Evolutionary conservation across 768 basidiomycete genomes (phyloP).

Genomic region (Cubamyces sp.): DNA sequence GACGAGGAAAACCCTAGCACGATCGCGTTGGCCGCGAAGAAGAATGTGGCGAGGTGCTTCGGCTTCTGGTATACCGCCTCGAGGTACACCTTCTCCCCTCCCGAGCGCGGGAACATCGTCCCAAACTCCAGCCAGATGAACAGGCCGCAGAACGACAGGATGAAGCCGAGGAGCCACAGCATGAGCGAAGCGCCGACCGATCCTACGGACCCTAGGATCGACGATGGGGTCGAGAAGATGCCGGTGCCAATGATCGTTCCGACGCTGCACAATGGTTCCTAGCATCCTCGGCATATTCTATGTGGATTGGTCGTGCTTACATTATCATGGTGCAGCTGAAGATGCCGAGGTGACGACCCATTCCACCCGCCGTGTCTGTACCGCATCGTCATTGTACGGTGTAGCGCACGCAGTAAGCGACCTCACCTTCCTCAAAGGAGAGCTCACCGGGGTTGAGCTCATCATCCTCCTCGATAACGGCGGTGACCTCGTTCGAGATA

Average conservation of each 20-base stretch:
- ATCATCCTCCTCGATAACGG: conserved; percentile 13
- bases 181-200: conserved; percentile 64
- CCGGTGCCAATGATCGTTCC: conserved; percentile 65
- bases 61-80: conserved; percentile 52
- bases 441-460: conserved; percentile 46
- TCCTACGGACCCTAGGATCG: conserved; percentile 57
- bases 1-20: conserved; percentile 41
- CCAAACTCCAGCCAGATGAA: conserved; percentile 69
- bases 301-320: conserved; percentile 31
- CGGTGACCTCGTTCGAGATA: conserved; percentile 3
- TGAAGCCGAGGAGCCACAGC: conserved; percentile 65
- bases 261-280: conserved; percentile 36
- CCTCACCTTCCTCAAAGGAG: conserved; percentile 47
- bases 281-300: background rate
- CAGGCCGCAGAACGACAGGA: conserved; percentile 58
- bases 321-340: conserved; percentile 61
- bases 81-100: conserved; percentile 68
- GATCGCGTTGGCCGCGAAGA: conserved; percentile 40
- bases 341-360: conserved; percentile 60
- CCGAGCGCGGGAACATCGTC: conserved; percentile 64
- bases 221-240: conserved; percentile 64
- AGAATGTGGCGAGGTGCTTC: conserved; percentile 37
- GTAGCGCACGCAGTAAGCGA: background rate
- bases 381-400: background rate
- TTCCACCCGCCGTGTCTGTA: conserved; percentile 54